Conservation (phyloP, 2,329 filamentous ascomycete genomes). For the Harringtonia aguacate region DNA sequence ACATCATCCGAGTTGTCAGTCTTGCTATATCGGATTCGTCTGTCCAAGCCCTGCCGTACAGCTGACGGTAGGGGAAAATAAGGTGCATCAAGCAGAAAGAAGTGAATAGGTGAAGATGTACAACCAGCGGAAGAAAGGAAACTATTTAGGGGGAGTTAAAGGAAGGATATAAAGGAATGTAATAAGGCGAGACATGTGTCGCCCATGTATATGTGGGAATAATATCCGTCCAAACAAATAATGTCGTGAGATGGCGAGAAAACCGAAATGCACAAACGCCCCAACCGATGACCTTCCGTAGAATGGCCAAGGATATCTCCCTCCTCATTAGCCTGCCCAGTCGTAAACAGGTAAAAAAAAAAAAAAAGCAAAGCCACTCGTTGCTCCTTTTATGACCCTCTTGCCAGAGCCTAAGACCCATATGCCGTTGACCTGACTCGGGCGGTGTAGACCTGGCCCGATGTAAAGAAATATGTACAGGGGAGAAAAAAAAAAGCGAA, state of each 20-base stretch:
- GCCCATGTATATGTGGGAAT: background rate
- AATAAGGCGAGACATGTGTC: background rate
- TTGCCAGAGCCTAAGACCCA: too few species aligned
- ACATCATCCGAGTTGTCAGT: too few species aligned
- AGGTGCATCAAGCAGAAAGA: background rate
- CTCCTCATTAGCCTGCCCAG: too few species aligned
- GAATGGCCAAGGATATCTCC: too few species aligned
- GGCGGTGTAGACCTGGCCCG: too few species aligned
- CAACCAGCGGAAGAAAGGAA: too few species aligned
- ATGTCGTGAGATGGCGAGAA: background rate
- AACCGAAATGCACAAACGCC: slow-evolving; percentile 2
- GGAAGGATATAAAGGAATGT: background rate
- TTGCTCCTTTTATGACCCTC: background rate
- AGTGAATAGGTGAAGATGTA: too few species aligned
- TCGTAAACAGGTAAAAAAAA: background rate
- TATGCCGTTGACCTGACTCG: too few species aligned
- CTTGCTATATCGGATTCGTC: too few species aligned
- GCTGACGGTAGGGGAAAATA: too few species aligned
- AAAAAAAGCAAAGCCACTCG: background rate
- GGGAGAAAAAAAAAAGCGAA: slow-evolving; percentile 5
- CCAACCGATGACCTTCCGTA: background rate
- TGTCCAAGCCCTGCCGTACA: too few species aligned
- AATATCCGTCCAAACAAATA: background rate
- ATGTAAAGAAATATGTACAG: slow-evolving; percentile 9
- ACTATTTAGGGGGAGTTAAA: slow-evolving; percentile 1